phyloP scores from a whole-genome alignment of 176 grass and related monocot species.

The Elymus sibiricus region DNA sequence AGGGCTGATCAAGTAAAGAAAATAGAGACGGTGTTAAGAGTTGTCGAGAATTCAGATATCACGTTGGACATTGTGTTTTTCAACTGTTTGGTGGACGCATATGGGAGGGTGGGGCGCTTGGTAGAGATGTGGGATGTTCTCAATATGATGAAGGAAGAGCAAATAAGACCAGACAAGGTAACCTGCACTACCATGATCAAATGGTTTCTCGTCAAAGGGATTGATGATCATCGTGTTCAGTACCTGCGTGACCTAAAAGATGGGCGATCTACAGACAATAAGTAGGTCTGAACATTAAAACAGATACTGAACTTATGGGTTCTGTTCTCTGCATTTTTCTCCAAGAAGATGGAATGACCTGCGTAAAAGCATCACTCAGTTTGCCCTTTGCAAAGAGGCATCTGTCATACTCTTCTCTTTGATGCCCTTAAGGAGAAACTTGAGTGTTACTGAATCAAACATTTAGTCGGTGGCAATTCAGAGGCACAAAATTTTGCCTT shows the following conservation, averaged over 20 bases:
- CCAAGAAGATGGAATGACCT: not conserved
- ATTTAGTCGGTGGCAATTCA: not conserved
- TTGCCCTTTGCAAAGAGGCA: not conserved
- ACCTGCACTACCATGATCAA: conserved; percentile 91
- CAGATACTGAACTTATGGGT: not conserved
- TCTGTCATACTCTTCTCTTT: not conserved
- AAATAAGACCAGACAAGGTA: conserved; percentile 71
- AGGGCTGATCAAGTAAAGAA: conserved; percentile 62
- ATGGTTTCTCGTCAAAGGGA: conserved; percentile 82
- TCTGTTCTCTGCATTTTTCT: not conserved
- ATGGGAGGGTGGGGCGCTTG: conserved; percentile 82
- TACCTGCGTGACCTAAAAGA: conserved; percentile 60
- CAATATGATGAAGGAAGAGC: conserved; percentile 66
- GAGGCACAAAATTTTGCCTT: not conserved
- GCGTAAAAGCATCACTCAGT: not conserved
- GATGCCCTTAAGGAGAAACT: not conserved
- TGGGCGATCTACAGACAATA: conserved; percentile 24
- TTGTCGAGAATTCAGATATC: conserved; percentile 77
- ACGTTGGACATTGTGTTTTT: conserved; percentile 88
- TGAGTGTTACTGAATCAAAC: not conserved
- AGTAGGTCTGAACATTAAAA: conserved; percentile 14
- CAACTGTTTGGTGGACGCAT: conserved; percentile 94
- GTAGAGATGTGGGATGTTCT: conserved; percentile 82
- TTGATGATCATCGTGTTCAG: conserved; percentile 72
- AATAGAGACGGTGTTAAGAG: conserved; percentile 67